Percentiles rank a stretch among this genome's conserved stretches.
Evolutionary conservation across 768 basidiomycete species (phyloP).

Genomic region (Mycena galopus): DNA sequence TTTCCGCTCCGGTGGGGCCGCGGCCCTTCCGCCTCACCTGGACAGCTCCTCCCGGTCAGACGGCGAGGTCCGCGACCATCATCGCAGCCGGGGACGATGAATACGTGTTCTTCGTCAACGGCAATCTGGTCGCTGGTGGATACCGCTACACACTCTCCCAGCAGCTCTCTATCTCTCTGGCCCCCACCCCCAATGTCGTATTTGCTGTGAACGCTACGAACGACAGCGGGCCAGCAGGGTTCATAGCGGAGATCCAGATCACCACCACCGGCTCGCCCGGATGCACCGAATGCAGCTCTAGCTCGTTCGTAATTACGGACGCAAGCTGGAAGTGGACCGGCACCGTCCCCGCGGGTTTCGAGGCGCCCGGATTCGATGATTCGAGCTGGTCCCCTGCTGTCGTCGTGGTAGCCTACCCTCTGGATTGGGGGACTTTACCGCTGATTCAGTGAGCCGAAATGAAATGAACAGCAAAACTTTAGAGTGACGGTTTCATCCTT

Average conservation of each 20-base stretch:
- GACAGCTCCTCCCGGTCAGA: conserved; percentile 38
- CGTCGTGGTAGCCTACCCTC: conserved; percentile 27
- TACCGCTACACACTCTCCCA: conserved; percentile 21
- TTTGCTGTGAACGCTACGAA: conserved; percentile 37
- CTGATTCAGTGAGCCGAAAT: neutral
- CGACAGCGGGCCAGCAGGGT: conserved; percentile 27
- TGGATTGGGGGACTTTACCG: neutral
- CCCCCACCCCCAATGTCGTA: conserved; percentile 29
- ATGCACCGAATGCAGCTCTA: conserved; percentile 25
- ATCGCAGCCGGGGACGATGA: conserved; percentile 43
- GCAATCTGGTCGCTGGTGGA: conserved; percentile 40
- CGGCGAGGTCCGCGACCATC: conserved; percentile 39
- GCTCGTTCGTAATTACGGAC: conserved; percentile 38
- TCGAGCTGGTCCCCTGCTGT: conserved; percentile 39
- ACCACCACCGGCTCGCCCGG: conserved; percentile 17
- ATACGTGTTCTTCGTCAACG: conserved; percentile 47
- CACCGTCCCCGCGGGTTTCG: conserved; percentile 26
- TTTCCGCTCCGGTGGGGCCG: conserved; percentile 37
- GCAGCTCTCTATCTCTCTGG: conserved; percentile 28
- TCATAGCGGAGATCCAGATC: conserved; percentile 37
- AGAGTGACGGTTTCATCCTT: no score
- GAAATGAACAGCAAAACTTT: neutral
- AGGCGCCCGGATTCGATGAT: conserved; percentile 35
- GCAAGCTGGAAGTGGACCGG: conserved; percentile 42
- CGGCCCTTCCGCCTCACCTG: conserved; percentile 47